phyloP scores from a whole-genome alignment of 2,329 filamentous ascomycete genomes.

The Xylariaceae sp. region DNA sequence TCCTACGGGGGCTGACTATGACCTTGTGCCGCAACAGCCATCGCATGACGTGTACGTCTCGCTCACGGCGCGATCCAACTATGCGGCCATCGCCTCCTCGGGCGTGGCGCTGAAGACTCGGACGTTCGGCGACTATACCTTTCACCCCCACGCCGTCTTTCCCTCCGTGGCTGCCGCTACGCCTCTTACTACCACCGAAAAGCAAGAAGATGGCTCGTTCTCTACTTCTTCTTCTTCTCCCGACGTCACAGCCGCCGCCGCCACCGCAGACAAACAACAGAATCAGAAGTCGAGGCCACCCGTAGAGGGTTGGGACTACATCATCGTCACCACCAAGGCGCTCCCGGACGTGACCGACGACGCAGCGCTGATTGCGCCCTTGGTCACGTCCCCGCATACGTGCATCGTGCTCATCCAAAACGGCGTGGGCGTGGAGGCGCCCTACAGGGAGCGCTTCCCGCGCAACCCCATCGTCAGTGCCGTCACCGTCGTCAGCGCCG shows the following conservation, averaged over 20 bases:
- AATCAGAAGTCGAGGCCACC: no score
- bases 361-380: conserved; percentile 53
- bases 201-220: background rate
- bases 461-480: conserved; percentile 56
- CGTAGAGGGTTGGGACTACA: conserved; percentile 51
- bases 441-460: conserved; percentile 59
- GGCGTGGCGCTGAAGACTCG: conserved; percentile 62
- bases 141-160: conserved; percentile 57
- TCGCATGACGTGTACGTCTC: conserved; percentile 53
- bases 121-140: conserved; percentile 62
- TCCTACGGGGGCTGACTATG: no score
- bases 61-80: conserved; percentile 70
- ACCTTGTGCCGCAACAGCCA: conserved; percentile 38
- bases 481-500: conserved; percentile 64
- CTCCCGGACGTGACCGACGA: conserved; percentile 60
- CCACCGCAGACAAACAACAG: no score
- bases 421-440: conserved; percentile 63
- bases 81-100: conserved; percentile 52
- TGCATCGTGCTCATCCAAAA: conserved; percentile 66
- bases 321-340: conserved; percentile 66
- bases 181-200: conserved; percentile 16
- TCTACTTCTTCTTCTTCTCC: no score
- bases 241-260: no score
- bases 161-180: conserved; percentile 54
- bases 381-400: conserved; percentile 49